Conservation (phyloP, 2,329 filamentous ascomycete species). For the Ceratocystiopsis sp. region DNA sequence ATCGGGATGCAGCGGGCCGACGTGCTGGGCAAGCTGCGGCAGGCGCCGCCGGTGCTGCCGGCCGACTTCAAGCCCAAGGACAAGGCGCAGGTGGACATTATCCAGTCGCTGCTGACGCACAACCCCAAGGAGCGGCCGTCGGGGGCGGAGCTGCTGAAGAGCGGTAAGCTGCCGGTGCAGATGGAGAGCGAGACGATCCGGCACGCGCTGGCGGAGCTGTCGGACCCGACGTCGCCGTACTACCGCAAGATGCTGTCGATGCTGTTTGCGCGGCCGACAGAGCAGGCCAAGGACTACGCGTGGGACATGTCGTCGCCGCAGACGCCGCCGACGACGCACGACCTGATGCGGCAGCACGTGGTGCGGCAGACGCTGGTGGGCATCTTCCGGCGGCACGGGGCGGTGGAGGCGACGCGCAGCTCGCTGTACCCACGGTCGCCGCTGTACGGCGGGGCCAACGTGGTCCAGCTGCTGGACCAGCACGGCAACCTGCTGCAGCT, state of each 20-base stretch:
- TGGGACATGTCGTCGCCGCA: slow-evolving; percentile 51
- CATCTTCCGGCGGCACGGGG: slow-evolving; percentile 80
- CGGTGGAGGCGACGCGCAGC: slow-evolving; percentile 60
- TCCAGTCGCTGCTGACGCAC: slow-evolving; percentile 65
- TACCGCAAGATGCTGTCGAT: slow-evolving; percentile 81
- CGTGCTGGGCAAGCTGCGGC: slow-evolving; percentile 50
- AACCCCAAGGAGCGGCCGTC: slow-evolving; percentile 69
- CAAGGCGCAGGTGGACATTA: slow-evolving; percentile 62
- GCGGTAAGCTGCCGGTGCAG: slow-evolving; percentile 73
- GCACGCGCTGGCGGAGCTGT: slow-evolving; percentile 62
- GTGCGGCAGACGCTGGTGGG: slow-evolving; percentile 58
- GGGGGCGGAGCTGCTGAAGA: slow-evolving; percentile 65
- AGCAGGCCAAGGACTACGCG: slow-evolving; percentile 63
- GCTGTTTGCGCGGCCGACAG: slow-evolving; percentile 60
- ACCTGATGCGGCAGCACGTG: slow-evolving; percentile 53
- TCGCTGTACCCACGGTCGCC: slow-evolving; percentile 66
- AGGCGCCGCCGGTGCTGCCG: slow-evolving; percentile 52
- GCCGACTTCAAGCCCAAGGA: slow-evolving; percentile 51
- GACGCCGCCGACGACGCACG: slow-evolving; percentile 27
- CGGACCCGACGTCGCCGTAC: slow-evolving; percentile 70
- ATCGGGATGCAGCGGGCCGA: slow-evolving; percentile 45
- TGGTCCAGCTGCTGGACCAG: slow-evolving; percentile 64
- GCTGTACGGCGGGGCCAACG: slow-evolving; percentile 55
- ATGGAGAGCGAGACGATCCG: slow-evolving; percentile 87
- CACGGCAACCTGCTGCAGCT: slow-evolving; percentile 81